Evolutionary conservation across 1,284 basidiomycete genomes (phyloP), one percentile per base, ranked within the genome.

Genomic region (Tremellales sp.): DNA sequence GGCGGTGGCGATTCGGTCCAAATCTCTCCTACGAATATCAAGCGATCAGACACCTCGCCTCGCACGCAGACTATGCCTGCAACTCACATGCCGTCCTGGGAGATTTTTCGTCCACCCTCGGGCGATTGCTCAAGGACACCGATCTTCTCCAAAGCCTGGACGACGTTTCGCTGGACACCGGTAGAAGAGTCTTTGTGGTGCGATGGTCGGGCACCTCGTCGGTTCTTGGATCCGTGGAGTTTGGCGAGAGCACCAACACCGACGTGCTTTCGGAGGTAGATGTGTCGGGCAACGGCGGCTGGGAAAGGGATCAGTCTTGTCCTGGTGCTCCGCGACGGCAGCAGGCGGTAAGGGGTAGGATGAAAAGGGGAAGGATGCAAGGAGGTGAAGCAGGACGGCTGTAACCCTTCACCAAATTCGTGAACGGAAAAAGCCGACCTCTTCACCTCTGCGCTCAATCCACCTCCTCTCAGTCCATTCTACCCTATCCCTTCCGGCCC

Each of bases 251-350:
- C 89, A 67, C 94, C 94, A 58, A 97, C 84, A 73, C 94, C 94
- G 66, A 97, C 92, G 73, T 92, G 86, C 81, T 97, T 97, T 77
- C 94, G 90, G 72, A 99, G 86, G 83, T 99, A 98, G 78, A 98
- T 93, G 84, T 98, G 94, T 71, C 95, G 87, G 74, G 95, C 94
- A 61, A 99, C 79, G 56, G 94, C 90, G 71, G 94, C 94, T 93
- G 68, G 35, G 21, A 26, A 3, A 31, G 38, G 18, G 26, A 44
- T 50, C 35, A 50, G 37, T 13, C 16, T 6, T n/a, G 9, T 16
- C 10, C n/a, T 36, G 34, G 34, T 8, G 9, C n/a, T 10, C 22
- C n/a, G 9, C 9, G 34, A 19, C n/a, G 7, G 18, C 7, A 36
- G n/a, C 18, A 21, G 16, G 34, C 18, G 34, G 34, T 36, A 36